Base-by-base conservation (phyloP, 495 filamentous ascomycete species). In the Aspergillus nanangensis region DNA sequence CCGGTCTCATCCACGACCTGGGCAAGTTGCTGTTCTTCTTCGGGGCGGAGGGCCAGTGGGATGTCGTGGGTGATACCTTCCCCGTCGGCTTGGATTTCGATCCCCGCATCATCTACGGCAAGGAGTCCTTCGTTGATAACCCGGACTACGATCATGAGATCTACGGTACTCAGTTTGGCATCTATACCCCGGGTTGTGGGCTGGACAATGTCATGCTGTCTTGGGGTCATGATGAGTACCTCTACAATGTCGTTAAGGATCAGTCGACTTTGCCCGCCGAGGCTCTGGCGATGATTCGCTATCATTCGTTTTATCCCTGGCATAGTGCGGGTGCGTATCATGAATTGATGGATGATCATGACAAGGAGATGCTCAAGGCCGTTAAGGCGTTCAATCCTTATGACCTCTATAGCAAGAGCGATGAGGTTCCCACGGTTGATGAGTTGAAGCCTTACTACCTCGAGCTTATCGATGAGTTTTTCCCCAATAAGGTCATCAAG, bases 211-310 rank as follows among this genome's bases (percentile, higher is more conserved):
- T 95, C 38, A 89, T 95, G 81, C 76, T 95, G 45, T 88, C 83
- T 43, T 94, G 89, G 89, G 89, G 90, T 20, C 90, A 95, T 53
- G 88, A 95, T 52, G 90, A 95, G 67, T 95, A 91, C 57, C 74
- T 95, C 33, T 94, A 93, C 65, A 83, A 88, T 51, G 81, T 95
- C 33, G 75, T 82, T 53, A 87, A 84, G 67, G 81, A 86, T 39
- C 88, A 93, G 70, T 83, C 78, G 3, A 84, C 74, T 8, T 66
- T 95, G 8, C 90, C 90, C 1, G 68, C 71, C 21, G 88, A 92
- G 73, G 87, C 86, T 4, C 76, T 95, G 13, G 90, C 89, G 25
- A 92, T 95, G 86, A 88, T 94, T 51, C 72, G 90, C 41, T 94
- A 90, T 59, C 90, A 95, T 58, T 84, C 79, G 1, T 95, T 95